Evolutionary conservation across 139 green algal species (phyloP).

Genomic region (Picochlorum sp.): DNA sequence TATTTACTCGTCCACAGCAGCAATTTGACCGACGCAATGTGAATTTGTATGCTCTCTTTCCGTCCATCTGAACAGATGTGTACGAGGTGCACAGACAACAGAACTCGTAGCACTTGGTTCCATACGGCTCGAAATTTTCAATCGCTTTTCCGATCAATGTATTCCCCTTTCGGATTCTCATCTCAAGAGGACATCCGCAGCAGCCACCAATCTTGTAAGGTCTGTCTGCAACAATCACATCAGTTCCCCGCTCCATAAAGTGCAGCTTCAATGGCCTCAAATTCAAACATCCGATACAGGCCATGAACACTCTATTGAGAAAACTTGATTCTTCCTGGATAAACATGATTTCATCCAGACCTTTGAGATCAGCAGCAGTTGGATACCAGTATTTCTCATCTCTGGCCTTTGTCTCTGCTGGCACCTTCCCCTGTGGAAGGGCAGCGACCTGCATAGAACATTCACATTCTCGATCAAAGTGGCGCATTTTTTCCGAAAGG

Average conservation of each 20-base stretch:
- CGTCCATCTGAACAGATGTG: conserved; percentile 2
- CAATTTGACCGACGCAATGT: conserved; percentile 12
- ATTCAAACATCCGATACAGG: conserved; percentile 4
- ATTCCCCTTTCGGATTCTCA: not conserved
- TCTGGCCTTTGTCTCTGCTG: not conserved
- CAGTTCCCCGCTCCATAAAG: not conserved
- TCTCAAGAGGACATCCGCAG: not conserved
- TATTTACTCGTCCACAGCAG: conserved; percentile 35
- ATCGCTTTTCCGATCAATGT: not conserved
- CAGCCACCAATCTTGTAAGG: not conserved
- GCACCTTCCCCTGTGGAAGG: not conserved
- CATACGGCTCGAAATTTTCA: conserved; percentile 4
- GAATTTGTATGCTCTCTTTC: conserved; percentile 20
- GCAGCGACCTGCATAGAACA: not conserved
- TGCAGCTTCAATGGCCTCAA: conserved; percentile 1
- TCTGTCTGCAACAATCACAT: not conserved
- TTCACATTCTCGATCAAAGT: too few species aligned
- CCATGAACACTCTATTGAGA: not conserved
- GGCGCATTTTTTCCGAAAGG: too few species aligned
- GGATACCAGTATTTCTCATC: conserved; percentile 1
- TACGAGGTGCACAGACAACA: conserved; percentile 16
- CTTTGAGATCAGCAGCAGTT: not conserved
- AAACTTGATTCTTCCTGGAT: not conserved
- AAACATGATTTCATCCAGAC: not conserved
- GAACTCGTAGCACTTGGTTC: conserved; percentile 6